A percentile compares a stretch with the other conserved stretches of the same genome.
These are phyloP conservation scores for Gossypium davidsonii DNA, from an alignment of 441 rosid genomes.

Conservation along the genomic window DNA sequence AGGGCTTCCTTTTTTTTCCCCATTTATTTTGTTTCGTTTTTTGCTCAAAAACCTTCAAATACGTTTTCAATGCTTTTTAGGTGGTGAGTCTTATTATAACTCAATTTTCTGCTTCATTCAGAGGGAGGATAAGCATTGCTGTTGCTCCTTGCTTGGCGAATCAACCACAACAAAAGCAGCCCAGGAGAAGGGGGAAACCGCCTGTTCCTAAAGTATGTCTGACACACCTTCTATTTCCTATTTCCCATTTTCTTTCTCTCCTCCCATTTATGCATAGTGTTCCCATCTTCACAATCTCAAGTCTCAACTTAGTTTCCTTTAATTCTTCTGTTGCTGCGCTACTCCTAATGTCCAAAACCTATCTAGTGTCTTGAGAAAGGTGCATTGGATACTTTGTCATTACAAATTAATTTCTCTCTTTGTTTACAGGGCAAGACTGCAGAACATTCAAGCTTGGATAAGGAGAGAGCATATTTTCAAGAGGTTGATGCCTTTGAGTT, in stretches of 20 bases:
- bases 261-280: not conserved
- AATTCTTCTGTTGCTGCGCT: not conserved
- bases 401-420: not conserved
- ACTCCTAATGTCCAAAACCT: not conserved
- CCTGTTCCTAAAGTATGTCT: constrained; percentile 56
- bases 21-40: not conserved
- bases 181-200: constrained; percentile 56
- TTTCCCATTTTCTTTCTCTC: not conserved
- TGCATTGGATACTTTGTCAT: constrained; percentile 3
- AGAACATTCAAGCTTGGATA: constrained; percentile 49
- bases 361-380: not conserved
- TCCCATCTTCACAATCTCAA: not conserved
- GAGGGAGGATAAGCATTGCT: constrained; percentile 89
- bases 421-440: constrained; percentile 43
- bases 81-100: not conserved
- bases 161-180: constrained; percentile 44
- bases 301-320: not conserved
- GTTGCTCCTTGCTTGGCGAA: constrained; percentile 44
- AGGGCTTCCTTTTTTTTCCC: not conserved
- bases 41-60: not conserved
- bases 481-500: constrained; percentile 91
- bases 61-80: not conserved
- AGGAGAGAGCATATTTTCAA: constrained; percentile 65
- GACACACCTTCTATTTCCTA: not conserved
- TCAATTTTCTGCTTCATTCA: constrained; percentile 28